Percentiles rank a stretch among this genome's conserved stretches.
phyloP scores from a whole-genome alignment of 2,329 filamentous ascomycete genomes.

The Dactylellina parvicollis region DNA sequence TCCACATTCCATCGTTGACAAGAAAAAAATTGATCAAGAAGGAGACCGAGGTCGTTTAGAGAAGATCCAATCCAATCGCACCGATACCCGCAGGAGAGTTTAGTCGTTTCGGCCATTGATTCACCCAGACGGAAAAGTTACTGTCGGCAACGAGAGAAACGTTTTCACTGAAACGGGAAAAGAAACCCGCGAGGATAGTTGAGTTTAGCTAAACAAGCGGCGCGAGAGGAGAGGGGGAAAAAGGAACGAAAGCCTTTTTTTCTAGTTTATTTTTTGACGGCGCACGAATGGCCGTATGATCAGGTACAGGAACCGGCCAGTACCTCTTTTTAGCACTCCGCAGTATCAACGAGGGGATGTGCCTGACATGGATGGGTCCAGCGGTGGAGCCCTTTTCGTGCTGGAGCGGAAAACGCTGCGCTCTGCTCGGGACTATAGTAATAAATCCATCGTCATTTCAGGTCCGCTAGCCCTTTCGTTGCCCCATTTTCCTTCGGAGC shows the following conservation, averaged over 20 bases:
- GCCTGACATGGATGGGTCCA: constrained; percentile 37
- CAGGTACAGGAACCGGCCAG: constrained; percentile 38
- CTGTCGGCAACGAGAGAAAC: constrained; percentile 16
- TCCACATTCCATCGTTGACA: constrained; percentile 50
- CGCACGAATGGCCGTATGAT: constrained; percentile 27
- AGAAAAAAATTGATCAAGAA: constrained; percentile 51
- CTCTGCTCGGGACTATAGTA: constrained; percentile 29
- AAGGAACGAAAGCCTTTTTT: constrained; percentile 2
- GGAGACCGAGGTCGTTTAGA: constrained; percentile 14
- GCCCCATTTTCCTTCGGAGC: constrained; percentile 51
- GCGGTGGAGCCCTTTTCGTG: constrained; percentile 39
- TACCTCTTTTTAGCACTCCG: constrained; percentile 41
- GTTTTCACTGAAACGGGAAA: constrained; percentile 19
- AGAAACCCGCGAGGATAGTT: constrained; percentile 11
- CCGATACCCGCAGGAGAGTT: constrained; percentile 29
- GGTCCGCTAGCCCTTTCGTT: constrained; percentile 21
- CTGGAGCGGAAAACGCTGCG: constrained; percentile 36
- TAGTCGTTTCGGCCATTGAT: constrained; percentile 21
- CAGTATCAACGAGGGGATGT: constrained; percentile 27
- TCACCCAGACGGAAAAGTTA: constrained; percentile 19
- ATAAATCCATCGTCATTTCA: constrained; percentile 46
- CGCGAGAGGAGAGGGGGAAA: background rate
- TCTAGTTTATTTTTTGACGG: too few species aligned
- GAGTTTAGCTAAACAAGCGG: background rate
- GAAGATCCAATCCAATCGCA: constrained; percentile 28